Conservation (phyloP, 164 flowering plant genomes). For the Sextonia rubra region DNA sequence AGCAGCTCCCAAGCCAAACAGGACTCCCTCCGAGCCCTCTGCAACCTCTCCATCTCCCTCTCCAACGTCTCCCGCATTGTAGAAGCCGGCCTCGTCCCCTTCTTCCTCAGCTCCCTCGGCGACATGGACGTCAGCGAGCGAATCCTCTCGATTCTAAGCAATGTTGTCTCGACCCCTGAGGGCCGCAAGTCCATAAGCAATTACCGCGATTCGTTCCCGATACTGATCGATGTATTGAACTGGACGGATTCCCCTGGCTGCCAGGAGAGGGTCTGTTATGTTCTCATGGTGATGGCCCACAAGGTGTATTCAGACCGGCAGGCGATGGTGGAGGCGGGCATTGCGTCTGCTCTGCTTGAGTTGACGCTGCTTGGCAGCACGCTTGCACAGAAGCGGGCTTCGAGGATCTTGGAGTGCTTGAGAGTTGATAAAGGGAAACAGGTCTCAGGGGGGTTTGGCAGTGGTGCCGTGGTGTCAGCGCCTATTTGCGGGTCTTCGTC, state of each 20-base stretch:
- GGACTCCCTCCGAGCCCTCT: constrained; percentile 74
- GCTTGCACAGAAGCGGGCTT: constrained; percentile 92
- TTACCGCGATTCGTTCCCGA: constrained; percentile 44
- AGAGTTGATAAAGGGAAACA: constrained; percentile 87
- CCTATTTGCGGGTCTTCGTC: constrained; percentile 63
- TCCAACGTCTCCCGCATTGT: constrained; percentile 43
- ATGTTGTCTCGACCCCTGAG: constrained; percentile 62
- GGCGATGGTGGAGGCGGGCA: constrained; percentile 80
- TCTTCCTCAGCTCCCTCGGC: constrained; percentile 47
- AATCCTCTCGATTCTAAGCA: constrained; percentile 59
- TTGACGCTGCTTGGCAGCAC: constrained; percentile 82
- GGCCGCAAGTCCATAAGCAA: constrained; percentile 63
- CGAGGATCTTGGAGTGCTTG: constrained; percentile 75
- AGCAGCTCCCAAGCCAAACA: constrained; percentile 51
- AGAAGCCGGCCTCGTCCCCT: constrained; percentile 52
- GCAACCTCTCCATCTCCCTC: constrained; percentile 75
- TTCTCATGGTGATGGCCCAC: constrained; percentile 94
- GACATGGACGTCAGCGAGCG: constrained; percentile 86
- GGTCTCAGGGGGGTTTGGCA: constrained; percentile 34
- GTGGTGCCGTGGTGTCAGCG: constrained; percentile 53
- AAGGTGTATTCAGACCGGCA: constrained; percentile 72
- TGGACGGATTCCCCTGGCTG: constrained; percentile 87
- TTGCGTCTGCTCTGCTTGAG: constrained; percentile 69
- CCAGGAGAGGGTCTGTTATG: constrained; percentile 81
- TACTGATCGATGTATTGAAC: constrained; percentile 73